Evolutionary conservation across 2,329 filamentous ascomycete genomes (phyloP), one percentile per base, ranked within the genome.

Genomic region (Scytalidium sp.): DNA sequence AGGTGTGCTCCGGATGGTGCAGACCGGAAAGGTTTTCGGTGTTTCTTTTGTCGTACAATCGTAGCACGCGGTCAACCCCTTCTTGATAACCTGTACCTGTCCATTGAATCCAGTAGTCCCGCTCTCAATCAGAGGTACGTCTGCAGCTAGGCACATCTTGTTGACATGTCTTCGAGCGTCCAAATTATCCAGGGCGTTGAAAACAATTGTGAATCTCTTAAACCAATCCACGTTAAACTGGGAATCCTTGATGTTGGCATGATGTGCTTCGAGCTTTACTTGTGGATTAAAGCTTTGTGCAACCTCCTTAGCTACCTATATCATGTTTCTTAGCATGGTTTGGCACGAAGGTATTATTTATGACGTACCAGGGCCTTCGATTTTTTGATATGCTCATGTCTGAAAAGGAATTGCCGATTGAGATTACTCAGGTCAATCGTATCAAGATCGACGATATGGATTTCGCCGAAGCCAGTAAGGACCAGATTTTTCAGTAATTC

Each of bases 341-440:
- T 8, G 27, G 36, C 7, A n/a, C 8, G 22, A 25, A 19, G n/a
- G 20, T 4, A 19, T 3, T 6, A n/a, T 4, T 29, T 29, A 41
- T 36, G 52, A 71, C 83, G 56, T 76, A 94, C 92, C 71, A 96
- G 72, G 46, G 94, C 92, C 67, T 99, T 99, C 1, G 93, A 84
- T 69, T 96, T 96, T 71, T 97, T 97, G 71, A 99, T 97, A 65
- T 99, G 94, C 67, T 97, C 92, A 62, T 93, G 87, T 53, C 92
- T 83, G 70, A 99, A 99, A 43, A 99, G 84, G 64, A 99, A 99
- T 69, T 99, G 94, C 49, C 94, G 88, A 63, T 99, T 99, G 45
- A 99, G 80, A 66, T 99, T 99, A 72, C 91, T 96, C 19, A 99
- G 79, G 66, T 99, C 94, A 72, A 99, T 97, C 1, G 94, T 99